Percentiles rank a stretch among this genome's conserved stretches.
Conservation (phyloP, 768 basidiomycete species). For the Termitomyces sp. region DNA sequence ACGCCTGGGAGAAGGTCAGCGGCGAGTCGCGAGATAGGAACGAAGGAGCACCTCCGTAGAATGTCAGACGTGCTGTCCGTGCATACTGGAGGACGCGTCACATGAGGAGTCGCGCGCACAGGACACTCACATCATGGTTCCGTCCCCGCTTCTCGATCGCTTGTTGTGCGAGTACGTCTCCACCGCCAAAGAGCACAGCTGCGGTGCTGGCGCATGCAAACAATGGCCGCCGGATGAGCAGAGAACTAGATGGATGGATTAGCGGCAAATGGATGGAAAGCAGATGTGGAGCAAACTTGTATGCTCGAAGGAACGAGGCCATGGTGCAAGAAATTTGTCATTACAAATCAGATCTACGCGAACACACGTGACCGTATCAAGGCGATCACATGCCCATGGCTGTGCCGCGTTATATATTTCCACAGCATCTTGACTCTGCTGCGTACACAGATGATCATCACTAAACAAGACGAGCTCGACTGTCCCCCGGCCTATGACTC, state of each 20-base stretch:
- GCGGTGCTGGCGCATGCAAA: conserved; percentile 60
- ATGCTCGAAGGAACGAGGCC: conserved; percentile 8
- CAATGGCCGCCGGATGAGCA: conserved; percentile 58
- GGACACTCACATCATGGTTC: conserved; percentile 64
- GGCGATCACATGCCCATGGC: not conserved
- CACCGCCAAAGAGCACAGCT: conserved; percentile 62
- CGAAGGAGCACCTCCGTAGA: conserved; percentile 58
- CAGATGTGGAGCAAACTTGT: conserved; percentile 2
- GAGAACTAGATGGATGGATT: conserved; percentile 30
- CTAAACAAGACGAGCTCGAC: conserved; percentile 29
- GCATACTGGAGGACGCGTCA: conserved; percentile 36
- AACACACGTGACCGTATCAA: not conserved
- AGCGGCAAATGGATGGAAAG: too few relatives aligned
- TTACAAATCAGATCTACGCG: too few relatives aligned
- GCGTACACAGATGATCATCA: conserved; percentile 20
- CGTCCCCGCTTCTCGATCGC: conserved; percentile 65
- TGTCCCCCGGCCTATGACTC: conserved; percentile 37
- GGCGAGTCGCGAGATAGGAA: not conserved
- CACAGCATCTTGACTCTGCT: conserved; percentile 1
- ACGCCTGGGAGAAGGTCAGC: conserved; percentile 32
- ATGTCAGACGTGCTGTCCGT: conserved; percentile 57
- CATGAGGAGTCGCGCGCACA: too few relatives aligned
- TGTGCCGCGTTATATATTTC: conserved; percentile 2
- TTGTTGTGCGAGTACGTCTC: conserved; percentile 86
- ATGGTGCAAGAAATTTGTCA: too few relatives aligned